Base-by-base conservation (phyloP, 2,329 filamentous ascomycete species). In the Microsporum audouinii region DNA sequence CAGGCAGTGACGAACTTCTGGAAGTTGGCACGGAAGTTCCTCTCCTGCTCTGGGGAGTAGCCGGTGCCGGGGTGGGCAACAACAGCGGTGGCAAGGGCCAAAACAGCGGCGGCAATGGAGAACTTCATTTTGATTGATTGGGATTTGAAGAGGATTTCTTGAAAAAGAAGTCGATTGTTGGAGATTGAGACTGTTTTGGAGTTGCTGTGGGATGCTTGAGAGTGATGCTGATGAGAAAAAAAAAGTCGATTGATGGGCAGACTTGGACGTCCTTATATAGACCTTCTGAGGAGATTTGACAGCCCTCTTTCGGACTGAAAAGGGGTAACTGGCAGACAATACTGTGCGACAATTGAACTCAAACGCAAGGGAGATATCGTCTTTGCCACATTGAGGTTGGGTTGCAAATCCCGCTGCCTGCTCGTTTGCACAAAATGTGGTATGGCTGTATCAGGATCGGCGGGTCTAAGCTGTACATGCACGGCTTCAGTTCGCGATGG, bases 1-100 rank as follows among this genome's bases (percentile, higher is more conserved):
- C 65, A 66, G 36, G 53, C 43, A 36, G 61, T 60, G 31, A 62
- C 45, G 38, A 60, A 60, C 38, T 60, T 41, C 53, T 64, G 17
- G 38, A 66, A 34, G 34, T 61, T 58, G 55, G 36, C 5, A 33
- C 29, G 17, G 64, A 61, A 45, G 59, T 49, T 31, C 17, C 72
- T 73, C 71, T 59, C 57, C 12, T n/a, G 6, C 31, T 39, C 23
- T 6, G 38, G 57, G 41, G 10, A 10, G 31, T 45, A 47, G 10
- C 36, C 12, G 10, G 57, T 5, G n/a, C 39, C 62, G 27, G 63
- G 63, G 47, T 59, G 64, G 23, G 63, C 62, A 43, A 62, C 62
- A 36, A 73, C 73, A 3, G 72, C 75, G 65, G 76, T 75, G 63
- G 75, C 73, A 39, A 77, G 70, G 51, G 76, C 74, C 12, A 72